Evolutionary conservation across 805 yeast genomes (phyloP).

Genomic region (Spathaspora gorwiae): DNA sequence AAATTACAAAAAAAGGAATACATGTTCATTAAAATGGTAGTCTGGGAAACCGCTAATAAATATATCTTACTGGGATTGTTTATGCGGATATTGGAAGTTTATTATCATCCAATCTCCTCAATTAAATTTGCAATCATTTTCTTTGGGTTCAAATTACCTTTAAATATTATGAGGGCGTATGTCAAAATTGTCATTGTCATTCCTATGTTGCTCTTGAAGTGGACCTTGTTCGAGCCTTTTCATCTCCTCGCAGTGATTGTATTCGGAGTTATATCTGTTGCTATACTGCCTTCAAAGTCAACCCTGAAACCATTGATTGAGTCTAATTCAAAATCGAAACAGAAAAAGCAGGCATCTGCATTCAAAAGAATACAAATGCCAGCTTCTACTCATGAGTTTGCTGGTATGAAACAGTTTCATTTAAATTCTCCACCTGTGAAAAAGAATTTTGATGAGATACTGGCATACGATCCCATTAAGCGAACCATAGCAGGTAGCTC

Average conservation of each 20-base stretch:
- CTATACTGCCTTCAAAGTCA: background rate
- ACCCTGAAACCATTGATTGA: background rate
- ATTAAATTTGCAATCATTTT: slow-evolving; percentile 6
- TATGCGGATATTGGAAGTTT: slow-evolving; percentile 1
- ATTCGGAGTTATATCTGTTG: background rate
- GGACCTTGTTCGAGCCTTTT: slow-evolving; percentile 14
- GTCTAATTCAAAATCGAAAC: background rate
- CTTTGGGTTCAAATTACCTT: slow-evolving; percentile 13
- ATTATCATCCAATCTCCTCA: slow-evolving; percentile 9
- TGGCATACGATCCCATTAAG: no score
- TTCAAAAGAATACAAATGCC: background rate
- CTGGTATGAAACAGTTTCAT: slow-evolving; percentile 7
- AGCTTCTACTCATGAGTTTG: background rate
- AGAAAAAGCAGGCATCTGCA: background rate
- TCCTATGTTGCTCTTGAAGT: slow-evolving; percentile 17
- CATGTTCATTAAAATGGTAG: background rate
- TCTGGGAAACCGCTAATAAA: slow-evolving; percentile 13
- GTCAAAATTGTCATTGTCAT: slow-evolving; percentile 15
- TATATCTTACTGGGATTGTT: slow-evolving; percentile 6
- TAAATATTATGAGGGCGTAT: slow-evolving; percentile 9
- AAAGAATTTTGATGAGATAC: background rate
- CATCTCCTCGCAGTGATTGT: background rate
- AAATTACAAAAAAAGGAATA: slow-evolving; percentile 1
- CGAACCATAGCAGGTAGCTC: no score
- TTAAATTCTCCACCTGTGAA: slow-evolving; percentile 1